Conservation (phyloP, 2,329 filamentous ascomycete species). For the Plectosphaerella sp. region DNA sequence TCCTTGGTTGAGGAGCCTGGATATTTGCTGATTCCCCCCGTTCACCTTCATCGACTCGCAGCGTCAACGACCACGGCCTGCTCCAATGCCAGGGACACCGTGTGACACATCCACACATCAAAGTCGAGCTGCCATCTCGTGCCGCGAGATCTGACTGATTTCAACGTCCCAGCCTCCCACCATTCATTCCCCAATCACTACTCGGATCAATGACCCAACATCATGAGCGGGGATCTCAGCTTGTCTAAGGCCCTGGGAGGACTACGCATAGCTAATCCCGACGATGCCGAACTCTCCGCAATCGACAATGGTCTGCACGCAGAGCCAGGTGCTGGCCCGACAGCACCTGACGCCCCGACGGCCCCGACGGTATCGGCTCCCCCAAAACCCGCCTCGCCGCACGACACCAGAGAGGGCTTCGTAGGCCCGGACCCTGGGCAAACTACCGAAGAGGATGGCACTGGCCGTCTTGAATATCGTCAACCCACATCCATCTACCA, state of each 20-base stretch:
- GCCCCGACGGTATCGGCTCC: not conserved
- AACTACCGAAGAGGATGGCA: not conserved
- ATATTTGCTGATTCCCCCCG: too few relatives aligned
- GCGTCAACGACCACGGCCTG: not conserved
- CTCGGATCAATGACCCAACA: slow-evolving; percentile 19
- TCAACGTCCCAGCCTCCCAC: not conserved
- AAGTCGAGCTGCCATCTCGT: too few relatives aligned
- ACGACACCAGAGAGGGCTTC: not conserved
- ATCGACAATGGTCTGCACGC: not conserved
- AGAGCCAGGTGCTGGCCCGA: not conserved
- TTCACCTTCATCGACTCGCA: not conserved
- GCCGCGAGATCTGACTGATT: too few relatives aligned
- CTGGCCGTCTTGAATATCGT: slow-evolving; percentile 1
- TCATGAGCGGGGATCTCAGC: slow-evolving; percentile 89
- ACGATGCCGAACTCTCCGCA: slow-evolving; percentile 51
- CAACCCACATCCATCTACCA: slow-evolving; percentile 5
- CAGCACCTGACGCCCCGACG: not conserved
- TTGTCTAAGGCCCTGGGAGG: slow-evolving; percentile 90
- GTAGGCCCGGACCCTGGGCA: not conserved
- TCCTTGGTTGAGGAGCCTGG: too few relatives aligned
- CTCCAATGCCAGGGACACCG: not conserved
- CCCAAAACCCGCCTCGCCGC: not conserved
- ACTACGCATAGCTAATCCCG: slow-evolving; percentile 93
- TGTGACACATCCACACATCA: too few relatives aligned
- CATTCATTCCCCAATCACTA: slow-evolving; percentile 1